Evolutionary conservation across 1,284 basidiomycete species (phyloP).

Genomic region (Leccinum angustisporum): DNA sequence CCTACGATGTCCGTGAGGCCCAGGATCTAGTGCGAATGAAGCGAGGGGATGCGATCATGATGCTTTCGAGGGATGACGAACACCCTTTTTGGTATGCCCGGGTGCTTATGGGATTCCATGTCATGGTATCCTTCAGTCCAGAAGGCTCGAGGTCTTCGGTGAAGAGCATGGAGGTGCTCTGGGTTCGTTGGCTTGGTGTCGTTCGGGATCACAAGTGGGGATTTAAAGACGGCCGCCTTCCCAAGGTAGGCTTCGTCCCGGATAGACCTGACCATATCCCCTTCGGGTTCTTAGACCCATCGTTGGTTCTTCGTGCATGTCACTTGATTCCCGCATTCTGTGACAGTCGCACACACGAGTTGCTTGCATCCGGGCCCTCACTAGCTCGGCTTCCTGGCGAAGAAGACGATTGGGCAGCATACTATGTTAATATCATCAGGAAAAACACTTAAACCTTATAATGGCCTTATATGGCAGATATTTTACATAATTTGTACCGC

Average conservation of each 20-base stretch:
- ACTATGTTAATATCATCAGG: conserved; percentile 7
- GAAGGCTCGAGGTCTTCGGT: neutral
- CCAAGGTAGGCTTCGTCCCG: conserved; percentile 1
- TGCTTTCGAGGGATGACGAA: neutral
- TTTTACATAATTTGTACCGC: too few species aligned
- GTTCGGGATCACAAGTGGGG: neutral
- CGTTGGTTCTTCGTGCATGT: neutral
- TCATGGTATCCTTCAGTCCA: neutral
- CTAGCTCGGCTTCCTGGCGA: neutral
- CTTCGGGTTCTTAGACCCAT: conserved; percentile 7
- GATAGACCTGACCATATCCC: neutral
- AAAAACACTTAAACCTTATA: too few species aligned
- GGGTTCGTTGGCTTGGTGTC: neutral
- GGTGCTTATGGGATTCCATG: neutral
- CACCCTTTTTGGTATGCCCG: neutral
- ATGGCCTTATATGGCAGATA: too few species aligned
- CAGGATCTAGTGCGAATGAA: neutral
- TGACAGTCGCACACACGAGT: neutral
- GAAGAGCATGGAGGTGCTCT: neutral
- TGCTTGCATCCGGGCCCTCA: neutral
- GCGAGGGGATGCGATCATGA: neutral
- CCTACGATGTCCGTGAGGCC: neutral
- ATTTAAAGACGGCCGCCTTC: neutral
- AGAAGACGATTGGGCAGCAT: conserved; percentile 2
- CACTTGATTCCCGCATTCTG: conserved; percentile 5